A percentile compares a stretch with the other conserved stretches of the same genome.
phyloP scores from a whole-genome alignment of 2,329 filamentous ascomycete species.

The Cadophora gregata region DNA sequence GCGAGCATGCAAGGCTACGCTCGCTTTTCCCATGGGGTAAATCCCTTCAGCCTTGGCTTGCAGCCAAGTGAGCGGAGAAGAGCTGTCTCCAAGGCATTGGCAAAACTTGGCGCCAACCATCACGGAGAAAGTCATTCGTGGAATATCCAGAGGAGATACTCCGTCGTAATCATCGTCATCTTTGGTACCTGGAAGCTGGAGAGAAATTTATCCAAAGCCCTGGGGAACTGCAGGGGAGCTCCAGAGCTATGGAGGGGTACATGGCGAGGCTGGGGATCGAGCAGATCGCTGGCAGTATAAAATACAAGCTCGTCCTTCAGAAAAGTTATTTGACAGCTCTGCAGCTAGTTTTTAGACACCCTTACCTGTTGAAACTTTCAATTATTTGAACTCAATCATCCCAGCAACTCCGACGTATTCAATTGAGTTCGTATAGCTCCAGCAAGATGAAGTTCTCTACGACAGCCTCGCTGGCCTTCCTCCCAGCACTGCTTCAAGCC shows the following conservation, averaged over 20 bases:
- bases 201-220: slow-evolving; percentile 1
- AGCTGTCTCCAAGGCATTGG: neutral
- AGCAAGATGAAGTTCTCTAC: slow-evolving; percentile 4
- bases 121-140: neutral
- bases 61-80: slow-evolving; percentile 1
- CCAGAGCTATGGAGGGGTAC: neutral
- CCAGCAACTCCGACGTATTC: neutral
- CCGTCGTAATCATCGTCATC: neutral
- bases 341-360: neutral
- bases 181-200: neutral
- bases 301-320: neutral
- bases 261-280: neutral
- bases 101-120: neutral
- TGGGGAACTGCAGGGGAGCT: neutral
- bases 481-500: neutral
- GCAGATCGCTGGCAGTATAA: neutral
- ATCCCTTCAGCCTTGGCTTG: neutral
- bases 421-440: neutral
- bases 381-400: neutral
- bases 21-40: slow-evolving; percentile 1
- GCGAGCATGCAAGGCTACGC: neutral
- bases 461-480: neutral
- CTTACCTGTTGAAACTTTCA: neutral
- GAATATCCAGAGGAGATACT: neutral
- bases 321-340: neutral